Percentiles rank a stretch among this genome's conserved stretches.
Evolutionary conservation across 192 early-diverging fungal species (phyloP).

Genomic region (Coemansia sp.): DNA sequence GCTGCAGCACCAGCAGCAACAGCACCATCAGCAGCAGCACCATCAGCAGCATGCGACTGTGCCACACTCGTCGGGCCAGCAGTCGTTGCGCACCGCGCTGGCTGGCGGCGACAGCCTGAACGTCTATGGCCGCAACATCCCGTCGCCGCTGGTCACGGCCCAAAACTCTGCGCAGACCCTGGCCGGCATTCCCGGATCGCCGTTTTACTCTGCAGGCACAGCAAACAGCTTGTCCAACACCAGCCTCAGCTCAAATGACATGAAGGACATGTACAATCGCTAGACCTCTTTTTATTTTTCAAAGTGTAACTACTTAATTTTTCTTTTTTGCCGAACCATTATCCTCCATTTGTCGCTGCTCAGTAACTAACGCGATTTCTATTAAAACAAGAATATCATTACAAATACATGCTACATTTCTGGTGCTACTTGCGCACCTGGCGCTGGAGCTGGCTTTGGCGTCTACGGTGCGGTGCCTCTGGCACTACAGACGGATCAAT

Average conservation of each 20-base stretch:
- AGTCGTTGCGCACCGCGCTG: slow-evolving; percentile 36
- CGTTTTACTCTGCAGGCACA: slow-evolving; percentile 41
- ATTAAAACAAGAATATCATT: too few species aligned
- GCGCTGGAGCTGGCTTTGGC: neutral
- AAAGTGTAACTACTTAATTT: neutral
- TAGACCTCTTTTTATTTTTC: neutral
- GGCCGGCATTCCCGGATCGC: slow-evolving; percentile 21
- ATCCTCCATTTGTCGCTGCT: too few species aligned
- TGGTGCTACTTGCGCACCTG: neutral
- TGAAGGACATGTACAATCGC: slow-evolving; percentile 51
- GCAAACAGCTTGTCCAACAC: slow-evolving; percentile 42
- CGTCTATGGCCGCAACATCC: slow-evolving; percentile 28
- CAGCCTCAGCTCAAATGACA: slow-evolving; percentile 44
- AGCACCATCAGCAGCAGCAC: slow-evolving; percentile 16
- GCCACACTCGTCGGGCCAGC: slow-evolving; percentile 30
- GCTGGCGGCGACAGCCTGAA: slow-evolving; percentile 36
- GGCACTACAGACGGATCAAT: slow-evolving; percentile 15
- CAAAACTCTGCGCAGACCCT: slow-evolving; percentile 19
- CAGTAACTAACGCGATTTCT: too few species aligned
- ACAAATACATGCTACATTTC: too few species aligned
- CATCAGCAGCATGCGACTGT: slow-evolving; percentile 7
- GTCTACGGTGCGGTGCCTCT: neutral
- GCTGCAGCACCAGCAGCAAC: slow-evolving; percentile 23
- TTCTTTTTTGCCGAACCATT: neutral
- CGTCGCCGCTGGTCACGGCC: slow-evolving; percentile 19